A percentile compares a stretch with the other conserved stretches of the same genome.
Evolutionary conservation across 352 stramenopile species (phyloP).

Genomic region (Phytophthora sojae): DNA sequence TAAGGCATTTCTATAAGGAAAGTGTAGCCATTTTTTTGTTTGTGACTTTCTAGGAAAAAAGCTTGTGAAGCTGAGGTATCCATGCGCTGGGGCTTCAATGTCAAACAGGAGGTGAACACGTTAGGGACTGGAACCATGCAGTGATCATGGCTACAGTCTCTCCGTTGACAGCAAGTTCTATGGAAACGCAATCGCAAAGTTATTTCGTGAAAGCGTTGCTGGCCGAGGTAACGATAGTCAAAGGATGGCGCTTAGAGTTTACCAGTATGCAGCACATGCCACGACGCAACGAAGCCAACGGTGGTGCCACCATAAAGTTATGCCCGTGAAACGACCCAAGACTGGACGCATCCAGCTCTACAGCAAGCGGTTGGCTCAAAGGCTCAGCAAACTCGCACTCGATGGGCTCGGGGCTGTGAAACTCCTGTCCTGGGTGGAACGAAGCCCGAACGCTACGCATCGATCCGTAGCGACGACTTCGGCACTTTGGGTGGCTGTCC

Average conservation of each 20-base stretch:
- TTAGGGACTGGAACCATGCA: too few species aligned
- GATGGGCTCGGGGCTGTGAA: background rate
- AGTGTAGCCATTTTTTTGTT: too few species aligned
- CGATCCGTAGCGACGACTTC: background rate
- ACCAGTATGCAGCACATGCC: background rate
- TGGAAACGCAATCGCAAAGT: background rate
- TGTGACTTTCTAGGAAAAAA: too few species aligned
- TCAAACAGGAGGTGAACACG: too few species aligned
- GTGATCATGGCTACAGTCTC: background rate
- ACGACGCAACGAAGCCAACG: conserved; percentile 1
- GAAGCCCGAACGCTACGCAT: background rate
- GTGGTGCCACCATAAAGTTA: background rate
- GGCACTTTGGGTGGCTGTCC: background rate
- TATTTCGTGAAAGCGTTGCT: background rate
- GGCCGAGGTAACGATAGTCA: conserved; percentile 1
- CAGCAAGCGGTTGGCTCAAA: background rate
- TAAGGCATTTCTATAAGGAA: background rate
- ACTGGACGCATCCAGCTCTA: background rate
- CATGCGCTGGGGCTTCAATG: too few species aligned
- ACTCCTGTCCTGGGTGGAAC: background rate
- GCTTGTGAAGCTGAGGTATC: too few species aligned
- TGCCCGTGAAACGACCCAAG: background rate
- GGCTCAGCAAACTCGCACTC: background rate
- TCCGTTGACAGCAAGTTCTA: background rate
- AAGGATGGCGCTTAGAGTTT: background rate